Evolutionary conservation across 371 early-diverging fungal genomes (phyloP).

Genomic region (Mucor indicus): DNA sequence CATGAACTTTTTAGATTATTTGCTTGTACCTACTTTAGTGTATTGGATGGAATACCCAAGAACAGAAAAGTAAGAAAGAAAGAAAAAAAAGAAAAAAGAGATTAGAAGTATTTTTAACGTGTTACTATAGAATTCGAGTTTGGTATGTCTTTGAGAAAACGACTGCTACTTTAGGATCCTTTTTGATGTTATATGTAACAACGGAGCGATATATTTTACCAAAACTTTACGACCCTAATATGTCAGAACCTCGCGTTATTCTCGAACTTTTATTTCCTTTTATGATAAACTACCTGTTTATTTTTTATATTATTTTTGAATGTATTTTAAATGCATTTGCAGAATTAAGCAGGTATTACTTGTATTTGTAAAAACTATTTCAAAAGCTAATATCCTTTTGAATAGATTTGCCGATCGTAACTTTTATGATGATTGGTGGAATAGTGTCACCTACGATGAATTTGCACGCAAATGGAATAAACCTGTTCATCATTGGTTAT

Average conservation of each 20-base stretch:
- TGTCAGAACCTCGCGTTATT: conserved; percentile 48
- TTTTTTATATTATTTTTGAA: conserved; percentile 94
- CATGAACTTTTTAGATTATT: conserved; percentile 78
- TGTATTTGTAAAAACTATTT: too few relatives aligned
- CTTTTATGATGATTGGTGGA: conserved; percentile 99
- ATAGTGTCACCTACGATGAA: conserved; percentile 81
- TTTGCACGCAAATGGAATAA: conserved; percentile 97
- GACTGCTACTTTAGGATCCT: conserved; percentile 72
- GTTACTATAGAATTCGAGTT: conserved; percentile 63
- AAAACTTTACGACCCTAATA: conserved; percentile 54
- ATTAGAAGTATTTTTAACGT: not conserved
- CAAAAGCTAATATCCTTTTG: not conserved
- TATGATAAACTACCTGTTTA: conserved; percentile 79
- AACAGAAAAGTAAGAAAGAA: conserved; percentile 53
- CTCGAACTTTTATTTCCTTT: conserved; percentile 78
- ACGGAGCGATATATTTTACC: conserved; percentile 87
- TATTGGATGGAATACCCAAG: conserved; percentile 91
- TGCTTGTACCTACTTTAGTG: conserved; percentile 84
- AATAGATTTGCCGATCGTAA: conserved; percentile 86
- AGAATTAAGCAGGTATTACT: conserved; percentile 82
- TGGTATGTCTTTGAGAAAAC: conserved; percentile 81
- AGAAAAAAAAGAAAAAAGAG: not conserved
- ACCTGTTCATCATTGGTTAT: conserved; percentile 92
- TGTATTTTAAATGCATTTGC: conserved; percentile 92
- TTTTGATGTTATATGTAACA: conserved; percentile 73